Base-by-base conservation (phyloP, 345 rosid genomes). In the Pistacia atlantica region DNA sequence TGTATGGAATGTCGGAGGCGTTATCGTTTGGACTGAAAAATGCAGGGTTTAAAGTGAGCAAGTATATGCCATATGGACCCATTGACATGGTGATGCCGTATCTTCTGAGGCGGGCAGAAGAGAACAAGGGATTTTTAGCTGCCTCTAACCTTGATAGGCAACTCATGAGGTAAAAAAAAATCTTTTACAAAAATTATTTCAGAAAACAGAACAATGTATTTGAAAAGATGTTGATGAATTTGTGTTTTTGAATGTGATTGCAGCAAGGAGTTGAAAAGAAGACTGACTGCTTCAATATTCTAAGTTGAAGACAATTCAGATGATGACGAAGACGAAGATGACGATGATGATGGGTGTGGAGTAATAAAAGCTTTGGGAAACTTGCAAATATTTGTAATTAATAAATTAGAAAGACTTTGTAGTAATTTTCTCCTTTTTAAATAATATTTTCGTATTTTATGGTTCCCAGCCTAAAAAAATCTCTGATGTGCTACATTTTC, bases 1-100 rank as follows among this genome's bases (percentile, higher is more conserved):
- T 95, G 1, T 90, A 92, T 17, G 99, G 99, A 33, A 95, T 95
- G 98, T 84, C 97, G 0, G 98, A 95, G 25, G 89, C 93, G 5
- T 81, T 90, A 68, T 93, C 98, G 3, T 88, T 83, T n/a, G 92
- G 94, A 9, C 76, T 93, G 75, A 87, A 80, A 79, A 92, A 90
- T 72, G 97, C 94, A 11, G 99, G 99, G 72, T 92, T 95, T 83
- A 88, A 81, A 57, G 97, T 95, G 5, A 92, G 98, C 81, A 95
- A 96, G 75, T 96, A 93, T 76, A 87, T 91, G 90, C 98, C 99
- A 0, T 96, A 80, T 22, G 99, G 98, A 55, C 89, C 92, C 0
- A 83, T 96, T 1, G 97, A 84, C 5, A 84, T 74, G 67, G 94
- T 92, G 2, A 86, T 96, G 33, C 99, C 98, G 0, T 96, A 96